phyloP scores from a whole-genome alignment of 345 rosid genomes.

The Ailanthus altissimus region DNA sequence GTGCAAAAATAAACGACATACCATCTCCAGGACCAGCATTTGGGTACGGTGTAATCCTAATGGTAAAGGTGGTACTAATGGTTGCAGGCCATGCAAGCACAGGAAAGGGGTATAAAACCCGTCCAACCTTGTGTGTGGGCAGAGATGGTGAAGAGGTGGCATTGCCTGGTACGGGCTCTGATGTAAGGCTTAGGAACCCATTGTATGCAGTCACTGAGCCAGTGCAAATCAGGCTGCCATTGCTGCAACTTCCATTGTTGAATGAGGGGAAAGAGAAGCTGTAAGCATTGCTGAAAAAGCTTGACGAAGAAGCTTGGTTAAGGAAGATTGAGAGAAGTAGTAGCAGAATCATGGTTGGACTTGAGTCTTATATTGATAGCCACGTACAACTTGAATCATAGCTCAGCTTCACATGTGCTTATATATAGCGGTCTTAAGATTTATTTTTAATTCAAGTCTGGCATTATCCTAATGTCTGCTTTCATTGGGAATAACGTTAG shows the following conservation, averaged over 20 bases:
- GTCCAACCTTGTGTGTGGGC: neutral
- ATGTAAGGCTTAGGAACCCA: constrained; percentile 34
- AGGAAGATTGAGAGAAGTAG: constrained; percentile 21
- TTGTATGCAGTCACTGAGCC: constrained; percentile 22
- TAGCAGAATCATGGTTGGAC: constrained; percentile 19
- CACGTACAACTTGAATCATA: neutral
- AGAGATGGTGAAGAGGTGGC: constrained; percentile 1
- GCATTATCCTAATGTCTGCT: neutral
- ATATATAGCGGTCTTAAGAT: neutral
- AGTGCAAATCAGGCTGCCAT: constrained; percentile 31
- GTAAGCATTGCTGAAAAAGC: neutral
- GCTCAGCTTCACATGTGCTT: neutral
- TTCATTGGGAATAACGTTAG: neutral
- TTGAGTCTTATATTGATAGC: neutral
- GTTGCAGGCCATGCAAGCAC: neutral
- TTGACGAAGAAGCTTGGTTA: constrained; percentile 14
- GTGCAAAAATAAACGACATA: neutral
- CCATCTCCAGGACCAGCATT: neutral
- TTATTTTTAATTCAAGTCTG: neutral
- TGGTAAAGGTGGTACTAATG: neutral
- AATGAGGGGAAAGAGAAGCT: constrained; percentile 30
- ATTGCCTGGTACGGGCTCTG: constrained; percentile 19
- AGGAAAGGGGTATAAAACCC: neutral
- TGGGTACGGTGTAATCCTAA: neutral
- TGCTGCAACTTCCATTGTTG: constrained; percentile 20